Evolutionary conservation across 345 rosid species (phyloP).

Genomic region (Physaria fendleri): DNA sequence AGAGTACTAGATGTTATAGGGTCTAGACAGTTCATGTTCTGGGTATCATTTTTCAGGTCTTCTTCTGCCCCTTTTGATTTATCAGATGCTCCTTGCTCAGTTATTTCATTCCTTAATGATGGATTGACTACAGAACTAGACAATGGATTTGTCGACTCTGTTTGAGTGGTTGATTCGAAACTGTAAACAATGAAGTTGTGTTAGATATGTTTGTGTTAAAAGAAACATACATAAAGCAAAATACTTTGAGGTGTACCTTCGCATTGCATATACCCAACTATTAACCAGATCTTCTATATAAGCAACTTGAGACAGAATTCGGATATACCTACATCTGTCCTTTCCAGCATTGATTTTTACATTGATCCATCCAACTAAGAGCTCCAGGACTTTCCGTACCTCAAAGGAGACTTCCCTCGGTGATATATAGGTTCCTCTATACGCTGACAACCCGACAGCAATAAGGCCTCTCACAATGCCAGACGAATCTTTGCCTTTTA

Average conservation of each 20-base stretch:
- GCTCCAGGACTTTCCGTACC: conserved; percentile 86
- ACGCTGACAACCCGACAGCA: conserved; percentile 84
- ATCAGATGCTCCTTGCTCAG: conserved; percentile 27
- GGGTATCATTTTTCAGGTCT: conserved; percentile 22
- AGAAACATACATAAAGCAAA: conserved; percentile 9
- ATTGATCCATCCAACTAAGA: conserved; percentile 65
- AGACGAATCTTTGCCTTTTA: conserved; percentile 54
- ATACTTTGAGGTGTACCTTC: conserved; percentile 45
- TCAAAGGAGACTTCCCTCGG: conserved; percentile 71
- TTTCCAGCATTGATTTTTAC: conserved; percentile 75
- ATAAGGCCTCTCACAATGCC: conserved; percentile 73
- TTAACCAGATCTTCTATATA: conserved; percentile 86
- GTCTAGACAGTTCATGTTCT: conserved; percentile 27
- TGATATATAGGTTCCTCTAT: conserved; percentile 67
- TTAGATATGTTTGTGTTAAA: conserved; percentile 21
- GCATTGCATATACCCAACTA: conserved; percentile 79
- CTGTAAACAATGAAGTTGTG: conserved; percentile 43
- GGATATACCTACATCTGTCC: conserved; percentile 62
- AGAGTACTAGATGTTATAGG: conserved; percentile 11
- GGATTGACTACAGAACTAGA: conserved; percentile 26
- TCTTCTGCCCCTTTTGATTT: conserved; percentile 30
- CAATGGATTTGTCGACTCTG: conserved; percentile 31
- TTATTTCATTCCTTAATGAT: conserved; percentile 29
- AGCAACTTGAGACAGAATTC: conserved; percentile 87
- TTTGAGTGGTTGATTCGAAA: conserved; percentile 49